A percentile compares a stretch with the other conserved stretches of the same genome.
These are phyloP conservation scores for Mycena filopes DNA, from an alignment of 768 basidiomycete genomes.

Conservation along the genomic window DNA sequence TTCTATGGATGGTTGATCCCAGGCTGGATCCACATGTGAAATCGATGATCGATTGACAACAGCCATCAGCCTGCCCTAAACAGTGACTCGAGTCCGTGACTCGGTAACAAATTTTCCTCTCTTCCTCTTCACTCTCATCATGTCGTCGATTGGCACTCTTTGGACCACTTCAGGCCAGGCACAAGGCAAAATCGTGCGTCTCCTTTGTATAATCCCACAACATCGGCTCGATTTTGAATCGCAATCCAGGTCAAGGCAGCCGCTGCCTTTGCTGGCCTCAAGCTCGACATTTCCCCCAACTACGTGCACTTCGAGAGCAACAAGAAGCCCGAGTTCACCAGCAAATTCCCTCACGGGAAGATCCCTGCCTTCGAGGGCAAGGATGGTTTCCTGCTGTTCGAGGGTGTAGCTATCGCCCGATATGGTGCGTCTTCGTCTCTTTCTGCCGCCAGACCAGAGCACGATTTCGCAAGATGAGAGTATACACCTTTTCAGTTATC, in stretches of 20 bases:
- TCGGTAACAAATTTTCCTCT: too few species aligned
- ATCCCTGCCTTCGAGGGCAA: slow-evolving; percentile 83
- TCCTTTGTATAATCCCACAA: not conserved
- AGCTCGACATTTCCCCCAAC: slow-evolving; percentile 60
- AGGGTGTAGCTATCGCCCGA: slow-evolving; percentile 83
- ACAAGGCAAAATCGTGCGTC: slow-evolving; percentile 61
- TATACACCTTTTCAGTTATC: slow-evolving; percentile 67
- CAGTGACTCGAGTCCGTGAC: too few species aligned
- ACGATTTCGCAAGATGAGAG: slow-evolving; percentile 52
- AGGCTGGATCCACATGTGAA: too few species aligned
- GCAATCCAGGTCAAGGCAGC: slow-evolving; percentile 58
- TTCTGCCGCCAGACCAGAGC: slow-evolving; percentile 37
- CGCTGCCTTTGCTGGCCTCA: slow-evolving; percentile 69
- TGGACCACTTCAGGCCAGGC: slow-evolving; percentile 58
- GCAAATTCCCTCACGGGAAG: slow-evolving; percentile 85
- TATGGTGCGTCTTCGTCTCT: slow-evolving; percentile 75
- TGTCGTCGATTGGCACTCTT: slow-evolving; percentile 67
- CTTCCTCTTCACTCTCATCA: too few species aligned
- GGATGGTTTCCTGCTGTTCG: slow-evolving; percentile 84
- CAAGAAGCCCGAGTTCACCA: slow-evolving; percentile 73
- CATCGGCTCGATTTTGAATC: slow-evolving; percentile 8
- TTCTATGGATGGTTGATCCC: too few species aligned
- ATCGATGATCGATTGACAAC: too few species aligned
- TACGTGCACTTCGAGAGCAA: slow-evolving; percentile 76
- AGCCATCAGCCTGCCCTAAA: too few species aligned